Evolutionary conservation across 768 basidiomycete species (phyloP).

Genomic region (Termitomyces sp.): DNA sequence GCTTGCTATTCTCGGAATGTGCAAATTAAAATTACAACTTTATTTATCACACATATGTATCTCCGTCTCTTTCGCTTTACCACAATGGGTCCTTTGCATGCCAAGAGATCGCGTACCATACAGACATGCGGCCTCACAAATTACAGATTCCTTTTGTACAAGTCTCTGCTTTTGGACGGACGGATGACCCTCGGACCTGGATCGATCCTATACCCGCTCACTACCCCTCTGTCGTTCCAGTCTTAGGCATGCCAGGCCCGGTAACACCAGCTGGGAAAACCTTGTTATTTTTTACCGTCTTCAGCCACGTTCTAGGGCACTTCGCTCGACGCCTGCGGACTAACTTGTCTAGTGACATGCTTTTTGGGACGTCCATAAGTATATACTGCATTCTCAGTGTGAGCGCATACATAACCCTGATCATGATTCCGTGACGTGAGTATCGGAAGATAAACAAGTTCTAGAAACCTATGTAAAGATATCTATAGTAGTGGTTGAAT

Average conservation of each 20-base stretch:
- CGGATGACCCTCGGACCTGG: neutral
- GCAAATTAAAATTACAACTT: slow-evolving; percentile 15
- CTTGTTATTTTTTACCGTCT: neutral
- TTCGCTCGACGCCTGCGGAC: neutral
- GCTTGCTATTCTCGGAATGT: slow-evolving; percentile 18
- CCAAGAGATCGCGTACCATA: neutral
- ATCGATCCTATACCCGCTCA: neutral
- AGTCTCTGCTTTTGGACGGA: neutral
- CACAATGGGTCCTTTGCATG: neutral
- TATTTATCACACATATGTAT: slow-evolving; percentile 26
- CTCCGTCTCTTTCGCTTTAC: slow-evolving; percentile 30
- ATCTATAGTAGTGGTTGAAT: slow-evolving; percentile 9
- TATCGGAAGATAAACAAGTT: slow-evolving; percentile 10
- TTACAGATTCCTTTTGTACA: neutral
- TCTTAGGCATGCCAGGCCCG: neutral
- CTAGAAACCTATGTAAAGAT: slow-evolving; percentile 15
- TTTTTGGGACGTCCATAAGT: slow-evolving; percentile 1
- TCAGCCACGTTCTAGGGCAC: slow-evolving; percentile 9
- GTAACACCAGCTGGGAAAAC: neutral
- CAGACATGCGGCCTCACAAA: neutral
- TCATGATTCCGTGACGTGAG: slow-evolving; percentile 9
- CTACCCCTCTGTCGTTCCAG: neutral
- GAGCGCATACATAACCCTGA: slow-evolving; percentile 7
- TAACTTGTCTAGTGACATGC: neutral
- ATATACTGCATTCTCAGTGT: slow-evolving; percentile 8